These are phyloP conservation scores for Starmerella tilneyi DNA, from an alignment of 805 yeast species.

Conservation along the genomic window DNA sequence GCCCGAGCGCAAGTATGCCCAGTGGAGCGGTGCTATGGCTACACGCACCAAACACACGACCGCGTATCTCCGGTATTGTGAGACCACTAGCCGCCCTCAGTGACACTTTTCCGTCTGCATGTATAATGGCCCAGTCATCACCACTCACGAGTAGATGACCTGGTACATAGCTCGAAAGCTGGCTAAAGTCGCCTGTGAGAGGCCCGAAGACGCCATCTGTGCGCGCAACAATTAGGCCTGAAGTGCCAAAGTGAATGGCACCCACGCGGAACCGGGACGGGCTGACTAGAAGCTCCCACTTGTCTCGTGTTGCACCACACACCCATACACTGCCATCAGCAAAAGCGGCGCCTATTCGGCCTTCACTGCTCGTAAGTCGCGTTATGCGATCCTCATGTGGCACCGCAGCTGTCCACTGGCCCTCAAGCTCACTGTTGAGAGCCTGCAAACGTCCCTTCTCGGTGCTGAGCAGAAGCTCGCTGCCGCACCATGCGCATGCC, in stretches of 20 bases:
- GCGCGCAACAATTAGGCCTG: not conserved
- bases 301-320: not conserved
- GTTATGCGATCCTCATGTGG: not conserved
- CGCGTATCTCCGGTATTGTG: conserved; percentile 9
- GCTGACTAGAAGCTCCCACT: not conserved
- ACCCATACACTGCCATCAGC: conserved; percentile 8
- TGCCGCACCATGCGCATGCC: conserved; percentile 8
- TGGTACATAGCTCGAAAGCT: conserved; percentile 1
- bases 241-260: not conserved
- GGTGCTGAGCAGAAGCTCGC: conserved; percentile 1
- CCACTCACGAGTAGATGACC: conserved; percentile 1
- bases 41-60: conserved; percentile 6
- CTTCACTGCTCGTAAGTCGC: not conserved
- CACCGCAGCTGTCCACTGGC: not conserved
- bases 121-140: conserved; percentile 3
- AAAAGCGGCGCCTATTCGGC: not conserved
- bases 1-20: conserved; percentile 5
- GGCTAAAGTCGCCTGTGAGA: not conserved
- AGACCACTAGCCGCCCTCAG: not conserved
- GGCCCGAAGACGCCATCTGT: not conserved
- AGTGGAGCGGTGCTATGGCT: conserved; percentile 15
- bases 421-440: not conserved
- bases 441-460: not conserved
- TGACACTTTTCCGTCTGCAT: conserved; percentile 9
- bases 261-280: conserved; percentile 1